phyloP scores from a whole-genome alignment of 2,329 filamentous ascomycete species.

The Aspergillus viridinutans region DNA sequence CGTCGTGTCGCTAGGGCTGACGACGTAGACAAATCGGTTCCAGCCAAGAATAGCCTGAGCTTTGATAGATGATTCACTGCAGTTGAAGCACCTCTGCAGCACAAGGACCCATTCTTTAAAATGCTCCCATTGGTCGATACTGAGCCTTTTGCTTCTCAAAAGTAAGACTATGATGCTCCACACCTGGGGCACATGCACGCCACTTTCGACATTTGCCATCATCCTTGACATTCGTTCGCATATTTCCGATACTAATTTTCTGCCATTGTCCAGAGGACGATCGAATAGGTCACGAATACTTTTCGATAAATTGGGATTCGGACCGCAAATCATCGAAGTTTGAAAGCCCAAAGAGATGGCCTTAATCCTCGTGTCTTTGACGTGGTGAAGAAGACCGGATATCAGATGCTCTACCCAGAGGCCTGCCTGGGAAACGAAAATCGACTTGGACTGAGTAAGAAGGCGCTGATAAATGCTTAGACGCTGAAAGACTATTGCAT shows the following conservation, averaged over 20 bases:
- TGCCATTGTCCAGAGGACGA: slow-evolving; percentile 47
- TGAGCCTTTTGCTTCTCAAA: slow-evolving; percentile 58
- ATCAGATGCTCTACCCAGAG: slow-evolving; percentile 83
- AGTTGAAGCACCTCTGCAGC: slow-evolving; percentile 81
- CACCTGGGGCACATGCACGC: slow-evolving; percentile 71
- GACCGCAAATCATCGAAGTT: slow-evolving; percentile 64
- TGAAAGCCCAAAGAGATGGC: slow-evolving; percentile 72
- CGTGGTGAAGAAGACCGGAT: slow-evolving; percentile 71
- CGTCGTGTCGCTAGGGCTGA: slow-evolving; percentile 60
- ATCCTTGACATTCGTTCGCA: slow-evolving; percentile 63
- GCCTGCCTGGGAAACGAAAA: slow-evolving; percentile 65
- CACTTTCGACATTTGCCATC: slow-evolving; percentile 57
- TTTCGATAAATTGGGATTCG: slow-evolving; percentile 63
- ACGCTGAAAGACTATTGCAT: slow-evolving; percentile 72
- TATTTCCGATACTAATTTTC: slow-evolving; percentile 66
- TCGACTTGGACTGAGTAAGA: slow-evolving; percentile 63
- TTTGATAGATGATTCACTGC: slow-evolving; percentile 64
- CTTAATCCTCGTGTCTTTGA: slow-evolving; percentile 70
- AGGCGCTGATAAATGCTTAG: slow-evolving; percentile 75
- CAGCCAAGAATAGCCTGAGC: slow-evolving; percentile 78
- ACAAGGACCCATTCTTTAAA: slow-evolving; percentile 71
- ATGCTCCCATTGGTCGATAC: slow-evolving; percentile 65
- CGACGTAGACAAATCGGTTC: slow-evolving; percentile 75
- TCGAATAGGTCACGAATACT: slow-evolving; percentile 56
- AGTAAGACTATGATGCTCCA: slow-evolving; percentile 82